These are phyloP conservation scores for Diaporthe citriasiana DNA, from an alignment of 2,329 filamentous ascomycete genomes.

Conservation along the genomic window DNA sequence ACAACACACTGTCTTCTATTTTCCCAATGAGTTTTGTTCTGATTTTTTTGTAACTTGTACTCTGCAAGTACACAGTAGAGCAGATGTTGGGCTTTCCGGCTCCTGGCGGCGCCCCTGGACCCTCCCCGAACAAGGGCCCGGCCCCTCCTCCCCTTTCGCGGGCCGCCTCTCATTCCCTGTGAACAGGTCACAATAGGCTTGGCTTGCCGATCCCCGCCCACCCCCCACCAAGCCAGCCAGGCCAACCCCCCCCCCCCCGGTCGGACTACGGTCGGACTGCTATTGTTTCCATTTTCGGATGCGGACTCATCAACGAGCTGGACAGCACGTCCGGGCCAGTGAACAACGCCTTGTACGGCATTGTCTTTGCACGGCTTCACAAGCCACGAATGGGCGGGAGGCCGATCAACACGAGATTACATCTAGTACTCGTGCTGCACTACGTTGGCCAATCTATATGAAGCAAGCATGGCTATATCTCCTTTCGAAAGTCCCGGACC, in stretches of 20 bases:
- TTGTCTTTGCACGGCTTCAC: background rate
- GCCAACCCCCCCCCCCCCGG: background rate
- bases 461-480: background rate
- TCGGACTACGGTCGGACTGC: background rate
- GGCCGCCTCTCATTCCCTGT: conserved; percentile 28
- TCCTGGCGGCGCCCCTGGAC: background rate
- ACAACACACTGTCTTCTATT: background rate
- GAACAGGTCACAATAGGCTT: conserved; percentile 22
- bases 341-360: background rate
- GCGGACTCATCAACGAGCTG: background rate
- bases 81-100: background rate
- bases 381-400: background rate
- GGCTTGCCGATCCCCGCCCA: conserved; percentile 27
- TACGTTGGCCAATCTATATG: background rate
- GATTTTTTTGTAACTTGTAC: background rate
- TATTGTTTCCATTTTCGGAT: conserved; percentile 21
- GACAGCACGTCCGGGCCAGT: background rate
- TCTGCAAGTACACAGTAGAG: background rate
- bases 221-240: background rate
- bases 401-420: background rate
- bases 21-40: background rate
- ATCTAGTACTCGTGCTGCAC: background rate
- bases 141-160: conserved; percentile 21
- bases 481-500: background rate
- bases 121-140: background rate